Conservation (phyloP, 345 rosid species). For the Adansonia digitata region DNA sequence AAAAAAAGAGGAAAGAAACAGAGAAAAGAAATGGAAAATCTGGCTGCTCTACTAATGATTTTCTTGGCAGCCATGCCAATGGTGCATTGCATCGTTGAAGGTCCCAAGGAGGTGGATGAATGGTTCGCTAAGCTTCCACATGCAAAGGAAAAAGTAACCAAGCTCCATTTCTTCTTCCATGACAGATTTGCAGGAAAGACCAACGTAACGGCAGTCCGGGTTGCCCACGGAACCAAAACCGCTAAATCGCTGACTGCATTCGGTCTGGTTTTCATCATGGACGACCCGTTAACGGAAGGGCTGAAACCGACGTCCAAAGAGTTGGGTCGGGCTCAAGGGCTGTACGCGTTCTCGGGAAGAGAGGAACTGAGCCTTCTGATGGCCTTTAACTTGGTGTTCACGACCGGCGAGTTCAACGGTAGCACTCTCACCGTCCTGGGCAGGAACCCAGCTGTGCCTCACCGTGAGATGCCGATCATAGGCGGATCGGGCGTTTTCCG, state of each 20-base stretch:
- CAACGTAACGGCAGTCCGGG: slow-evolving; percentile 42
- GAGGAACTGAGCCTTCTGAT: slow-evolving; percentile 38
- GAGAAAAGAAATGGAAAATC: slow-evolving; percentile 1
- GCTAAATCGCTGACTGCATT: slow-evolving; percentile 42
- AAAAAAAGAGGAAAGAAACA: background rate
- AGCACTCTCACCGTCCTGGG: slow-evolving; percentile 56
- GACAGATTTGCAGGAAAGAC: slow-evolving; percentile 44
- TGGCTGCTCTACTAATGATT: too few relatives aligned
- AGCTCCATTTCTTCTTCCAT: slow-evolving; percentile 63
- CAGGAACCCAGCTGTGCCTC: slow-evolving; percentile 30
- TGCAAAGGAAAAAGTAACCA: slow-evolving; percentile 36
- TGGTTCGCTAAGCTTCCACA: background rate
- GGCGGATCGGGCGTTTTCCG: slow-evolving; percentile 59
- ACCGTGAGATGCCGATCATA: slow-evolving; percentile 55
- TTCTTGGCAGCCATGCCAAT: slow-evolving; percentile 4
- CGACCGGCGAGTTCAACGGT: slow-evolving; percentile 54
- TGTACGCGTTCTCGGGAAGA: slow-evolving; percentile 40
- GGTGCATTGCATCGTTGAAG: background rate
- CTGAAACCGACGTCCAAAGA: slow-evolving; percentile 45
- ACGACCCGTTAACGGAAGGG: slow-evolving; percentile 48
- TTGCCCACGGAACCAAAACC: slow-evolving; percentile 35
- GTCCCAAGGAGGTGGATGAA: background rate
- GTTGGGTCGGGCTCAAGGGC: slow-evolving; percentile 64
- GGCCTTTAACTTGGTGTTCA: slow-evolving; percentile 46
- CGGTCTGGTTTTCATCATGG: slow-evolving; percentile 43